Base-by-base conservation (phyloP, 345 rosid genomes). In the Salix caprea region DNA sequence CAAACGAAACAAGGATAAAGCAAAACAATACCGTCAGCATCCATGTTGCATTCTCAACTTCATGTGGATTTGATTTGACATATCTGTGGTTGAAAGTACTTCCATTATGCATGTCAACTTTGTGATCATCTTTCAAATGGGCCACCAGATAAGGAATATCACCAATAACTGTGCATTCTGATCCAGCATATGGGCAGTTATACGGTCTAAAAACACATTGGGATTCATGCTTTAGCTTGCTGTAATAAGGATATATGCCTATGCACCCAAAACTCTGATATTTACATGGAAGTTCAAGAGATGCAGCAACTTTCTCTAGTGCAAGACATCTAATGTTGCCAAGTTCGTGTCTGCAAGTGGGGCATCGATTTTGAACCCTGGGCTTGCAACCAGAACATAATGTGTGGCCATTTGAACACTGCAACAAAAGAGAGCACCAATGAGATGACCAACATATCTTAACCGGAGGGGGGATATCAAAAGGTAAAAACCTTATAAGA, bases 281-380 rank as follows among this genome's bases (percentile, higher is more conserved):
- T 87, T 86, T 92, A 83, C 97, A 92, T 2, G 97, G 94, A 85
- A 92, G 92, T 67, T 92, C 91, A 42, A 92, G 90, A 71, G 94
- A 92, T 50, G 97, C 97, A 32, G 97, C 97, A 73, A 92, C 90
- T 79, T 92, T 90, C 85, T 92, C 97, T 74, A 92, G 69, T 9
- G 97, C 97, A 81, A 92, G 94, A 78, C 97, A 92, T 80, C 97
- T 89, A 68, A 92, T 92, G 82, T 92, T 92, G 44, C 97, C 97
- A 6, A 92, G 94, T 80, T 92, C 97, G 24, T 92, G 94, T 76
- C 94, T 85, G 87, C 97, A 92, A 71, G 94, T 92, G 24, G 97
- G 97, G 81, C 97, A 92, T 70, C 94, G 84, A 72, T 92, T 90
- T 82, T 89, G 94, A 76, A 90, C 97, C 79, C 90, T 85, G 1